phyloP scores from a whole-genome alignment of 106 monocot species.

The Agapanthus africanus region DNA sequence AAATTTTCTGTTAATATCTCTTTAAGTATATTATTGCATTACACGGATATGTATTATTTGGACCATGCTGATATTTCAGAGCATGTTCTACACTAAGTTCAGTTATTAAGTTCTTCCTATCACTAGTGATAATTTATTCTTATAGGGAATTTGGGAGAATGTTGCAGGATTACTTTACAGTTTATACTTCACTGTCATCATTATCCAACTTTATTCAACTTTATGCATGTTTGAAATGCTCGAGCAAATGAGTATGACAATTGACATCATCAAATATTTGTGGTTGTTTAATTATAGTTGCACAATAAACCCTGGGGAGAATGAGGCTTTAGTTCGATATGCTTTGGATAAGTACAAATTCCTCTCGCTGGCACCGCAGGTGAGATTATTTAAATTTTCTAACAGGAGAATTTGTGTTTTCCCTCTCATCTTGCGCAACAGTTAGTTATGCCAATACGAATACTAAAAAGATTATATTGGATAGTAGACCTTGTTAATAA shows the following conservation, averaged over 20 bases:
- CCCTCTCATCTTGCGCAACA: not conserved
- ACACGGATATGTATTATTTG: no score
- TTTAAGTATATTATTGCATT: not conserved
- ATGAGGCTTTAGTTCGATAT: constrained; percentile 94
- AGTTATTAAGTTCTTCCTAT: not conserved
- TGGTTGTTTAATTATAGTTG: constrained; percentile 44
- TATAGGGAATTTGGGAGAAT: no score
- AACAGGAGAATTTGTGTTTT: not conserved
- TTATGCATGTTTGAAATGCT: not conserved
- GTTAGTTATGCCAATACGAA: not conserved
- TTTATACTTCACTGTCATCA: not conserved
- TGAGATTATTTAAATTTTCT: constrained; percentile 17
- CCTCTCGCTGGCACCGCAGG: constrained; percentile 80
- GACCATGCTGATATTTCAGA: not conserved
- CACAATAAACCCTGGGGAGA: constrained; percentile 98
- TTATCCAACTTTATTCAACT: not conserved
- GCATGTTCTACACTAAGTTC: not conserved
- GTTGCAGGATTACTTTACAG: not conserved
- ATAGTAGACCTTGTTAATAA: not conserved
- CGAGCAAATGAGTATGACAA: not conserved
- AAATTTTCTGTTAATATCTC: no score
- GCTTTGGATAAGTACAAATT: constrained; percentile 88
- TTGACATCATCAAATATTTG: constrained; percentile 2
- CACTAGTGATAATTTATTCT: not conserved
- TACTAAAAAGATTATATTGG: not conserved